phyloP scores from a whole-genome alignment of 2,329 filamentous ascomycete genomes.

The Diplodia sapinea region DNA sequence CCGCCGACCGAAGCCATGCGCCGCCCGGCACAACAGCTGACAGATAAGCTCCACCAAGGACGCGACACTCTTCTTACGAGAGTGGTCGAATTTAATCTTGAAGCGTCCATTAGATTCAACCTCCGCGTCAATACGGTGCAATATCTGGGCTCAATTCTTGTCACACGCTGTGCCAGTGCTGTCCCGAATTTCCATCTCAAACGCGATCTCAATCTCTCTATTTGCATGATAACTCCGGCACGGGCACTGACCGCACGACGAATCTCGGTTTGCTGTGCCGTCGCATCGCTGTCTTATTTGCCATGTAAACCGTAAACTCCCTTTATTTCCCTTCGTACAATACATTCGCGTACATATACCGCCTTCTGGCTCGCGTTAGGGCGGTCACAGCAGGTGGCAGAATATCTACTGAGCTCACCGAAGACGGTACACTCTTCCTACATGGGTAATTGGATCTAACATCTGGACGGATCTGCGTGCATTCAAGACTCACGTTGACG shows the following conservation, averaged over 20 bases:
- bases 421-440: no score
- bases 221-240: background rate
- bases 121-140: no score
- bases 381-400: background rate
- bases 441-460: no score
- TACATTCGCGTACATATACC: constrained; percentile 22
- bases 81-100: no score
- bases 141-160: no score
- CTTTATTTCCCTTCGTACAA: constrained; percentile 6
- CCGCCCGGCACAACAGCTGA: background rate
- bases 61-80: no score
- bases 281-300: background rate
- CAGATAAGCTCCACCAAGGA: no score
- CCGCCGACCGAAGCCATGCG: background rate
- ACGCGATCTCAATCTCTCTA: background rate
- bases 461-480: no score
- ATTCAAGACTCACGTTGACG: no score
- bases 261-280: background rate
- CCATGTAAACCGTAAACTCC: background rate
- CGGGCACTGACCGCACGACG: background rate
- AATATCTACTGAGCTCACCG: no score
- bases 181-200: background rate
- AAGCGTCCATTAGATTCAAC: no score
- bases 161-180: background rate
- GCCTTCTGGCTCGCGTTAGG: background rate